Conservation (phyloP, 1,284 basidiomycete species). For the Naganishia sp. region DNA sequence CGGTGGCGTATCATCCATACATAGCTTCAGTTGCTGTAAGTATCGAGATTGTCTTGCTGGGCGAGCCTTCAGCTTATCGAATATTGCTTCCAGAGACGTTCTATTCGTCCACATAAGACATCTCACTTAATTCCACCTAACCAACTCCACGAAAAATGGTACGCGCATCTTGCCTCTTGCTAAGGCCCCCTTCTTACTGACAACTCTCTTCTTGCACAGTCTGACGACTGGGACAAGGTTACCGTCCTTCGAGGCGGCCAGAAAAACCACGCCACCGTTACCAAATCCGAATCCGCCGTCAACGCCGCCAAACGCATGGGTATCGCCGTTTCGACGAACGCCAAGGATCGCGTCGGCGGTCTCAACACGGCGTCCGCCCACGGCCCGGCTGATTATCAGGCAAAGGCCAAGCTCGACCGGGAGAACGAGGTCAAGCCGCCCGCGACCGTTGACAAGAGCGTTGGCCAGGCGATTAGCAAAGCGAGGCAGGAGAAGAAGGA, state of each 20-base stretch:
- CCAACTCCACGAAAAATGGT: constrained; percentile 17
- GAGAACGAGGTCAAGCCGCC: constrained; percentile 97
- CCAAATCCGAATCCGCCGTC: constrained; percentile 33
- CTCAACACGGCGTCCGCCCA: constrained; percentile 16
- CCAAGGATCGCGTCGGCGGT: constrained; percentile 31
- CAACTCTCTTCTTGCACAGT: constrained; percentile 4
- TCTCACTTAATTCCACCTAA: background rate
- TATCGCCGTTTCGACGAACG: constrained; percentile 36
- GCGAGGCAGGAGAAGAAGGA: constrained; percentile 66
- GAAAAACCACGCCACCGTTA: constrained; percentile 34
- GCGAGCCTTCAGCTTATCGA: background rate
- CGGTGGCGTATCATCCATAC: background rate
- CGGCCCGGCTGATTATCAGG: constrained; percentile 85
- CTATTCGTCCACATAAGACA: background rate
- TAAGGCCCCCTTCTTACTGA: too few relatives aligned
- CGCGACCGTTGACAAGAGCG: constrained; percentile 66
- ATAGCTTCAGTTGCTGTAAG: background rate
- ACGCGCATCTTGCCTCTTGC: background rate
- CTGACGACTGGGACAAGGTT: constrained; percentile 34
- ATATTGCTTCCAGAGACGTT: background rate
- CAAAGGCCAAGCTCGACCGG: constrained; percentile 87
- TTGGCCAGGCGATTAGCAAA: constrained; percentile 73
- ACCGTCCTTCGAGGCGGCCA: constrained; percentile 36
- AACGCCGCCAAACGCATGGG: constrained; percentile 35
- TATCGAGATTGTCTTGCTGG: background rate